Percentiles rank a stretch among this genome's conserved stretches.
Evolutionary conservation across 768 basidiomycete species (phyloP).

Genomic region (Thelephora ganbajun): DNA sequence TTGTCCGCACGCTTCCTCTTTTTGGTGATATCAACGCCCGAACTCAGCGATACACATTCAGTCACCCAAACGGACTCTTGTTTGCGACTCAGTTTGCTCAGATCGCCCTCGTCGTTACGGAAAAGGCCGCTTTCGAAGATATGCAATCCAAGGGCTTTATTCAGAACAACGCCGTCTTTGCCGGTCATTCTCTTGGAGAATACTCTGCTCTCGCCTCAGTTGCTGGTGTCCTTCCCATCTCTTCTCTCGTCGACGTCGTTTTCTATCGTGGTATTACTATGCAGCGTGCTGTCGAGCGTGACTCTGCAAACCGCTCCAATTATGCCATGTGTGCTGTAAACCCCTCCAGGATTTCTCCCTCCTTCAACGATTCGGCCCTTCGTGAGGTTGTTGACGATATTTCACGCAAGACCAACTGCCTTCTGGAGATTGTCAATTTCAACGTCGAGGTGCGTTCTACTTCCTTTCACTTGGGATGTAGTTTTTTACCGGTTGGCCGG

Average conservation of each 20-base stretch:
- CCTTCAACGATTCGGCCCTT: slow-evolving; percentile 91
- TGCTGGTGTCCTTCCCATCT: slow-evolving; percentile 90
- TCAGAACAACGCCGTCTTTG: slow-evolving; percentile 85
- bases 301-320: slow-evolving; percentile 82
- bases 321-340: slow-evolving; percentile 99
- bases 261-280: slow-evolving; percentile 99
- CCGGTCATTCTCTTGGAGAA: slow-evolving; percentile 96
- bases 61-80: slow-evolving; percentile 85
- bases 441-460: slow-evolving; percentile 61
- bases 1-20: slow-evolving; percentile 89
- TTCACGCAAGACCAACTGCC: slow-evolving; percentile 53
- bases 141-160: slow-evolving; percentile 95
- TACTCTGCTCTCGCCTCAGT: slow-evolving; percentile 98
- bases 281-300: slow-evolving; percentile 98
- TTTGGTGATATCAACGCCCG: slow-evolving; percentile 93
- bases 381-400: slow-evolving; percentile 94
- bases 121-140: slow-evolving; percentile 97
- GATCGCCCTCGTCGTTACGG: slow-evolving; percentile 94
- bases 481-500: not conserved
- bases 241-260: slow-evolving; percentile 91
- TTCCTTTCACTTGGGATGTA: not conserved
- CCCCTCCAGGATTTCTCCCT: slow-evolving; percentile 85
- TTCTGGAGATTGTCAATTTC: slow-evolving; percentile 97
- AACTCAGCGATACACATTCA: slow-evolving; percentile 96
- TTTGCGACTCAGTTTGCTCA: slow-evolving; percentile 99